Evolutionary conservation across 73 alveolate species (phyloP), one percentile per base, ranked within the genome.

Genomic region (Paramecium tetraurelia): DNA sequence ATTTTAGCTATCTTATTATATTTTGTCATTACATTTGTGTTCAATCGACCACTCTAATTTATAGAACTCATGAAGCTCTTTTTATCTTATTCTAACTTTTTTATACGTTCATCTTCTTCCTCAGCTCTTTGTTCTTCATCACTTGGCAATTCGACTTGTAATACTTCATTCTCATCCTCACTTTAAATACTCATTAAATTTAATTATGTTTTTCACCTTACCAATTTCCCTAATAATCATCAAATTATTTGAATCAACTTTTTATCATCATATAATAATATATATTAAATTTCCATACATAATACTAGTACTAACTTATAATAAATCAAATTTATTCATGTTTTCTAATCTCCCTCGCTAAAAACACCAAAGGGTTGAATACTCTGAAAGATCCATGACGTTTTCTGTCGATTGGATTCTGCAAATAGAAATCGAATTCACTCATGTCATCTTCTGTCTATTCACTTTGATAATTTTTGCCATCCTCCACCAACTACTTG

Each of bases 141-240:
- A 72, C 57, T 40, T 33, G 14, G 14, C 33, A 36, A 35, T 33
- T 72, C 86, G 2, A 72, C 86, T 40, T 72, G 36, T 2, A 72
- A 2, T 35, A 72, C 86, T 40, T 72, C 86, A 72, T 72, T 72
- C 38, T 72, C 86, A 36, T 72, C 86, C 46, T 72, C 86, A 38
- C 69, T 53, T 53, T 4, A 53, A 53, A 18, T 53, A 53, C 86
- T 72, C 86, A 72, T 72, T 72, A 72, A 72, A 36, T 36, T 72
- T 72, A 63, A 31, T 63, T 31, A 63, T 63, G 50, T 31, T 63
- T 63, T 63, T 63, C 69, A 33, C 84, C 50, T 12, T 14, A 63
- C 84, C 50, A 63, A 63, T 29, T 29, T 18, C 16, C 84, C 31
- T 27, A 31, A 22, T 63, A 63, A 63, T 63, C 84, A 21, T 63